Evolutionary conservation across 352 stramenopile genomes (phyloP), one percentile per base, ranked within the genome.

Genomic region (Sclerospora graminicola): DNA sequence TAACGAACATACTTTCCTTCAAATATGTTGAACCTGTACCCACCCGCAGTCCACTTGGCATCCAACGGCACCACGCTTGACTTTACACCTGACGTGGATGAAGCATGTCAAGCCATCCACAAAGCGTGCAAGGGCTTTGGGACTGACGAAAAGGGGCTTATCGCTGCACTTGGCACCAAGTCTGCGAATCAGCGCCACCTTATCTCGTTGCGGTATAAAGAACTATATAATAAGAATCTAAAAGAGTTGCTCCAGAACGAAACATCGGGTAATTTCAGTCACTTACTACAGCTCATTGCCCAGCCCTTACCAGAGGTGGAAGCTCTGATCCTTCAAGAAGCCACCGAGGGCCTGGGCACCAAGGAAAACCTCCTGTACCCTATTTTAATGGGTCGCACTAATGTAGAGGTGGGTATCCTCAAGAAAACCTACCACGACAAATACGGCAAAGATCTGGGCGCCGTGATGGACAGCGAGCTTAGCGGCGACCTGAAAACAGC

Each of bases 21-120:
- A n/a, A n/a, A n/a, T n/a, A n/a, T n/a, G n/a, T n/a, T n/a, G n/a
- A 85, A 84, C 69, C 68, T 90, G 43, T 90, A 90, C 69, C 72
- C 78, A 26, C 70, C 70, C 37, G 64, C 67, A 26, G 67, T 72
- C 30, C 69, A 90, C 66, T 73, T 61, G 42, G 48, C 73, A 37
- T 83, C 73, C 66, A 71, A 75, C 40, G 75, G 75, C 60, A 28
- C 54, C 19, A 21, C 50, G 41, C 48, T 70, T 19, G 40, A 48
- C 21, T 82, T 69, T 59, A 60, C 60, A 14, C 46, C 61, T 7
- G 57, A 68, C 33, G 71, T 82, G 43, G 75, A 90, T 45, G 65
- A 57, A 48, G 47, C 57, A 15, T 62, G 55, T 42, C 61, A 88
- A 51, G 62, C 82, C 31, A 86, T 88, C 54, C 54, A 69, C 43